Conservation (phyloP, 2,329 filamentous ascomycete genomes). For the Colletotrichum paranaense region DNA sequence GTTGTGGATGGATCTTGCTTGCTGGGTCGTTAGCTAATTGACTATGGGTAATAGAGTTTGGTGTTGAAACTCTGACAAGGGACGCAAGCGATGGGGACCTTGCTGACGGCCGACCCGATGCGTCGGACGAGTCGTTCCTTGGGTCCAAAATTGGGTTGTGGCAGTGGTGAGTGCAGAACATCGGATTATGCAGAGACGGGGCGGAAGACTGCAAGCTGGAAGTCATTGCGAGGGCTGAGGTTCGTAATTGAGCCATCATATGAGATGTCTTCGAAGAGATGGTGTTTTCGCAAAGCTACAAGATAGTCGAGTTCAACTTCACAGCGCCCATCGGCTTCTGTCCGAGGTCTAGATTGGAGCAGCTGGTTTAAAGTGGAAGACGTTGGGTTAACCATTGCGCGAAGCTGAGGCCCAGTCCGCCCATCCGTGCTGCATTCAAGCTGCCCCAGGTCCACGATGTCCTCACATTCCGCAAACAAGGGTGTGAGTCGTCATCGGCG, state of each 20-base stretch:
- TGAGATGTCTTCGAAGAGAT: not conserved
- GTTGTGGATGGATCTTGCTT: not conserved
- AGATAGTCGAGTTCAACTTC: slow-evolving; percentile 1
- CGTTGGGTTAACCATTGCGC: not conserved
- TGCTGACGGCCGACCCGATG: slow-evolving; percentile 28
- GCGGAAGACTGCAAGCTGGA: not conserved
- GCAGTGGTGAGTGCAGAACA: slow-evolving; percentile 2
- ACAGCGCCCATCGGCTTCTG: slow-evolving; percentile 2
- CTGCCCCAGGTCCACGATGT: slow-evolving; percentile 20
- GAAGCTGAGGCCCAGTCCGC: slow-evolving; percentile 14
- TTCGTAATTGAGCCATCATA: not conserved
- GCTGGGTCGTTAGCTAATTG: not conserved
- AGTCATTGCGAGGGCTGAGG: slow-evolving; percentile 6
- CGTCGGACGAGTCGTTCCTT: not conserved
- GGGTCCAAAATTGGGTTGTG: not conserved
- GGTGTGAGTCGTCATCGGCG: slow-evolving; percentile 6
- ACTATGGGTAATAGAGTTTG: slow-evolving; percentile 25
- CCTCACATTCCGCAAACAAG: slow-evolving; percentile 15
- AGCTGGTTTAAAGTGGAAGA: not conserved
- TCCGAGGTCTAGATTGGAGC: slow-evolving; percentile 14
- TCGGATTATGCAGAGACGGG: slow-evolving; percentile 1
- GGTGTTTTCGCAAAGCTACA: not conserved
- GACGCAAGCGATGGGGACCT: slow-evolving; percentile 15
- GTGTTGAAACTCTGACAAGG: slow-evolving; percentile 33
- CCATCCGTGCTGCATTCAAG: not conserved